Evolutionary conservation across 495 filamentous ascomycete species (phyloP).

Genomic region (Annulohypoxylon stygium): DNA sequence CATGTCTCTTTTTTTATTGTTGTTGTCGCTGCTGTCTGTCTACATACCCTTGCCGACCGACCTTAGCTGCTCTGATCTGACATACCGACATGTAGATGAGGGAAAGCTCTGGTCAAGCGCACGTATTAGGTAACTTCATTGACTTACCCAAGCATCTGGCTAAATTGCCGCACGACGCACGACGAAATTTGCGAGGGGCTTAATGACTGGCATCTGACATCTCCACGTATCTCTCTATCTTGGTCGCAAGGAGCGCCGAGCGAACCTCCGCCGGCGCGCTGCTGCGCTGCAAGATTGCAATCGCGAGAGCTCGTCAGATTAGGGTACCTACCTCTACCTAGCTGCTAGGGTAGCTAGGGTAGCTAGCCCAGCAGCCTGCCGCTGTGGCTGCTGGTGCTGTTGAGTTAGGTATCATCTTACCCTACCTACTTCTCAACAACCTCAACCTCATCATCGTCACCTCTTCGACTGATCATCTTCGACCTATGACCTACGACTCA

Average conservation of each 20-base stretch:
- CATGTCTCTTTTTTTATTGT: background rate
- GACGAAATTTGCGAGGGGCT: background rate
- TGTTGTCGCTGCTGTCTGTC: background rate
- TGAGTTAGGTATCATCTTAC: conserved; percentile 38
- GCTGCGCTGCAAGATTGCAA: background rate
- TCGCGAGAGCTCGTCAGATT: background rate
- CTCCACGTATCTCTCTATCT: conserved; percentile 34
- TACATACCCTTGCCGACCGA: background rate
- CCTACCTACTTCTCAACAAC: conserved; percentile 15
- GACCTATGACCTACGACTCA: background rate
- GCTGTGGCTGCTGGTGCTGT: background rate
- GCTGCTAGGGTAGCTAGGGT: conserved; percentile 1
- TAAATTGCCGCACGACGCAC: conserved; percentile 3
- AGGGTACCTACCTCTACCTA: no score
- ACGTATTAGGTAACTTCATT: background rate
- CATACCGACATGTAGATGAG: background rate
- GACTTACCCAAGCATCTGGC: conserved; percentile 1
- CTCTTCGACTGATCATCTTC: background rate
- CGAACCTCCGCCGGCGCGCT: background rate
- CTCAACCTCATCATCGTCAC: background rate
- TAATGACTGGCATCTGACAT: conserved; percentile 28
- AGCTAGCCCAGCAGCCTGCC: background rate
- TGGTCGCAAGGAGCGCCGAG: background rate
- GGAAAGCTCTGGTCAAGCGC: background rate
- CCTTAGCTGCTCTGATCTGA: background rate